Evolutionary conservation across 768 basidiomycete genomes (phyloP).

Genomic region (Piloderma croceum): DNA sequence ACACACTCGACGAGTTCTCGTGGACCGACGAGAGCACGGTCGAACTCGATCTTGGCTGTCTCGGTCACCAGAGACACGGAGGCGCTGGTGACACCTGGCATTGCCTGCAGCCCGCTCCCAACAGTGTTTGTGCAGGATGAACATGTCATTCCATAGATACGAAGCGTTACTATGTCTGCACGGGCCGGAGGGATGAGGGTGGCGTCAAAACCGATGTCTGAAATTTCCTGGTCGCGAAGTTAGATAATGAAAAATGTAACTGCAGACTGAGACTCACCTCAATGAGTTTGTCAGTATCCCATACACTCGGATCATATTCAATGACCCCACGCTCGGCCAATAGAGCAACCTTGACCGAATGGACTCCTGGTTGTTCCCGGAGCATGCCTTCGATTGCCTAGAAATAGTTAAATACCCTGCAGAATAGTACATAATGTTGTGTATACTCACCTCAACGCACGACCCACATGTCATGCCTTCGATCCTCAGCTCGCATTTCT

Average conservation of each 20-base stretch:
- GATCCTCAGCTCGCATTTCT: slow-evolving; percentile 73
- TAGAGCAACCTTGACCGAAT: slow-evolving; percentile 90
- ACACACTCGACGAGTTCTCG: slow-evolving; percentile 87
- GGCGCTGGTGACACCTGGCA: slow-evolving; percentile 71
- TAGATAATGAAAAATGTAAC: slow-evolving; percentile 7
- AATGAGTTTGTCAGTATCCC: slow-evolving; percentile 77
- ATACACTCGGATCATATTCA: slow-evolving; percentile 80
- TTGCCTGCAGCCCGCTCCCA: slow-evolving; percentile 57
- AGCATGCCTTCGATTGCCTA: slow-evolving; percentile 86
- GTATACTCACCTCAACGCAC: slow-evolving; percentile 70
- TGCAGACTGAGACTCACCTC: slow-evolving; percentile 40
- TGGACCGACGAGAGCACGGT: slow-evolving; percentile 63
- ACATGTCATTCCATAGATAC: slow-evolving; percentile 90
- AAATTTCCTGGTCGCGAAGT: slow-evolving; percentile 64
- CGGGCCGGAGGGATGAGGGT: slow-evolving; percentile 61
- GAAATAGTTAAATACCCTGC: neutral
- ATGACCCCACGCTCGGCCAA: slow-evolving; percentile 89
- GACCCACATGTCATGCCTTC: slow-evolving; percentile 90
- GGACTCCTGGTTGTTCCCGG: slow-evolving; percentile 79
- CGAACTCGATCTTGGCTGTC: slow-evolving; percentile 70
- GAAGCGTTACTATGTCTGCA: slow-evolving; percentile 65
- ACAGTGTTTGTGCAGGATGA: slow-evolving; percentile 75
- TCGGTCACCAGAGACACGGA: slow-evolving; percentile 74
- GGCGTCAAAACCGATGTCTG: slow-evolving; percentile 90
- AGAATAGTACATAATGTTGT: neutral